Base-by-base conservation (phyloP, 129 eudicot genomes). In the Ambrosia artemisiifolia region DNA sequence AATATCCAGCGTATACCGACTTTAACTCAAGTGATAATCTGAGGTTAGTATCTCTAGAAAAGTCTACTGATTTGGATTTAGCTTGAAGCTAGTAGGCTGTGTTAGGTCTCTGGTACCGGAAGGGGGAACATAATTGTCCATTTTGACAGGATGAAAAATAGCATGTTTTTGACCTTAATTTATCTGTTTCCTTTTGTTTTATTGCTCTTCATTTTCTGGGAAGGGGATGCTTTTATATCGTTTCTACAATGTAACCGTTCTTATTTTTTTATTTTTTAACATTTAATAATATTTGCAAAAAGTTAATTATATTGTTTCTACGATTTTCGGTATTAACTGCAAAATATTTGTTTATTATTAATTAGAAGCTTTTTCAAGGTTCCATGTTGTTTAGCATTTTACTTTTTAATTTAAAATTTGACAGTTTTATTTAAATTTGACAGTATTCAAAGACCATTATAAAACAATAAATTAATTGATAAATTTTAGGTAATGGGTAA, bases 1-100 rank as follows among this genome's bases (percentile, higher is more conserved):
- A 79, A 49, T 94, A 94, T 86, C 99, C 97, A 64, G 74, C 86
- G 56, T 75, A 88, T 69, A 67, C 77, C 7, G 93, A 86, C 74
- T 72, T 83, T 54, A 74, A 82, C 62, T 71, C 91, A 11, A 64
- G 61, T 72, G 93, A 90, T 65, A 73, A 78, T 72, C 70, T 77
- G 71, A 85, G 98, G 98, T 90, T 67, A 72, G 83, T 59, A 54
- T 63, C 54, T 51, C 57, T 60, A 7, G 44, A 68, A 40, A 63
- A 10, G 3, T 69, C 0, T 33, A 17, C 32, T n/a, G 54, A 18
- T 38, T 48, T 54, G 20, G 48, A 5, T 54, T 72, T 24, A 30
- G 20, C 30, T 8, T 54, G 33, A 54, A 19, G 61, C 61, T 53
- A 53, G 59, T 51, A 51, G 28, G 28, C 28, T 17, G 4, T 19